A percentile compares a stretch with the other conserved stretches of the same genome.
These are phyloP conservation scores for Hemisphaericaspora subhashii DNA, from an alignment of 1,139 yeast genomes.

Conservation along the genomic window DNA sequence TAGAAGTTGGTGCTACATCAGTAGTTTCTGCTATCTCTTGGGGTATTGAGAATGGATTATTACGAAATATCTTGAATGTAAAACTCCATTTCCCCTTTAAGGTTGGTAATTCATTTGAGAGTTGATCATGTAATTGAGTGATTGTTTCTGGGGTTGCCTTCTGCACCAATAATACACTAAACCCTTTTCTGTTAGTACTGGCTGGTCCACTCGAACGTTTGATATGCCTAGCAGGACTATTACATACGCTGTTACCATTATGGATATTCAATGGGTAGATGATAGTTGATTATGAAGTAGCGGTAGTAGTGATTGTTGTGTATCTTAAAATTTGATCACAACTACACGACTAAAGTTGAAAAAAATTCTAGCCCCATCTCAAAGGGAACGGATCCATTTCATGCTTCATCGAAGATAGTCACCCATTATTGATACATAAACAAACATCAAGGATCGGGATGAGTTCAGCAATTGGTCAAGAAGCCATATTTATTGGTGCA, in stretches of 20 bases:
- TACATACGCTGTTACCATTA: slow-evolving; percentile 37
- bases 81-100: slow-evolving; percentile 63
- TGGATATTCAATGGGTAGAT: neutral
- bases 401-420: too few relatives aligned
- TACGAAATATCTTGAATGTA: slow-evolving; percentile 62
- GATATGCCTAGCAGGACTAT: neutral
- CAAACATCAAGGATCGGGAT: too few relatives aligned
- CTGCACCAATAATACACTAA: slow-evolving; percentile 52
- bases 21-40: slow-evolving; percentile 31
- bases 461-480: slow-evolving; percentile 23
- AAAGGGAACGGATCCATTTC: too few relatives aligned
- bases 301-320: neutral
- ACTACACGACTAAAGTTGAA: slow-evolving; percentile 1
- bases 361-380: too few relatives aligned
- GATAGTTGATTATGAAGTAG: neutral
- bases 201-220: too few relatives aligned
- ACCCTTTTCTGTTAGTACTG: slow-evolving; percentile 12
- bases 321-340: neutral
- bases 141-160: slow-evolving; percentile 66
- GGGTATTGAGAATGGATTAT: slow-evolving; percentile 54
- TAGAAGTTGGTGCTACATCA: slow-evolving; percentile 37
- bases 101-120: slow-evolving; percentile 63
- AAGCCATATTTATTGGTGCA: slow-evolving; percentile 76
- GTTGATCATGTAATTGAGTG: slow-evolving; percentile 63
- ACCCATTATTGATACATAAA: neutral